A percentile compares a stretch with the other conserved stretches of the same genome.
These are phyloP conservation scores for Domatiomyces globalis DNA, from an alignment of 2,329 filamentous ascomycete species.

Conservation along the genomic window DNA sequence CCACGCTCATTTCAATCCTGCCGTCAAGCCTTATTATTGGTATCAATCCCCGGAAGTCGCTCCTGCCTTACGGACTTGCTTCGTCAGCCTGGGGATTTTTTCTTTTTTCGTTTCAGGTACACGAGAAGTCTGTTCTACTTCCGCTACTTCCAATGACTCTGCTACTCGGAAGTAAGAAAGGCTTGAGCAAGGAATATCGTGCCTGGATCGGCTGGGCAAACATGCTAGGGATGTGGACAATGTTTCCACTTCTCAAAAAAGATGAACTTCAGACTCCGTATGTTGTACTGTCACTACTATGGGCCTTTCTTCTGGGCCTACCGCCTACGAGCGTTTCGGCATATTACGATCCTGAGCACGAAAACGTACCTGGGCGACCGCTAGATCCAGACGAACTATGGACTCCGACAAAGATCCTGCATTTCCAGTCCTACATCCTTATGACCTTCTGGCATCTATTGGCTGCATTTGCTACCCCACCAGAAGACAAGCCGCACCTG, in stretches of 20 bases:
- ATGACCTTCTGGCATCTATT: constrained; percentile 73
- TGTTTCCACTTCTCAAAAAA: constrained; percentile 77
- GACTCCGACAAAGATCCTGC: constrained; percentile 48
- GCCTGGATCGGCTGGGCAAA: constrained; percentile 97
- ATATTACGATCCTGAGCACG: constrained; percentile 14
- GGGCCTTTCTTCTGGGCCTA: constrained; percentile 80
- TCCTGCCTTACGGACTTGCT: constrained; percentile 68
- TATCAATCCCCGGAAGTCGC: constrained; percentile 57
- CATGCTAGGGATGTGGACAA: constrained; percentile 74
- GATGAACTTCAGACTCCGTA: constrained; percentile 80
- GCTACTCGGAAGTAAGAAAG: constrained; percentile 62
- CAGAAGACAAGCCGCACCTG: constrained; percentile 68
- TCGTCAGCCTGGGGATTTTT: constrained; percentile 93
- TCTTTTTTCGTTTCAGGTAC: constrained; percentile 92
- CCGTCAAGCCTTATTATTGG: constrained; percentile 71
- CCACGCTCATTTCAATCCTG: constrained; percentile 62
- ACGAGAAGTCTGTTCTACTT: constrained; percentile 91
- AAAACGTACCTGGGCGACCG: constrained; percentile 14
- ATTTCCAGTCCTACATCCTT: constrained; percentile 57
- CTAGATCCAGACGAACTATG: constrained; percentile 13
- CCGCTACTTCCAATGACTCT: constrained; percentile 89
- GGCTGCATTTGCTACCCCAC: constrained; percentile 55
- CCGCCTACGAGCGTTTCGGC: constrained; percentile 45
- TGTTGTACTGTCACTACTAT: constrained; percentile 66
- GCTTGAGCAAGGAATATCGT: constrained; percentile 59